Conservation (phyloP, 2,329 filamentous ascomycete genomes). For the Endocalyx cinctus region DNA sequence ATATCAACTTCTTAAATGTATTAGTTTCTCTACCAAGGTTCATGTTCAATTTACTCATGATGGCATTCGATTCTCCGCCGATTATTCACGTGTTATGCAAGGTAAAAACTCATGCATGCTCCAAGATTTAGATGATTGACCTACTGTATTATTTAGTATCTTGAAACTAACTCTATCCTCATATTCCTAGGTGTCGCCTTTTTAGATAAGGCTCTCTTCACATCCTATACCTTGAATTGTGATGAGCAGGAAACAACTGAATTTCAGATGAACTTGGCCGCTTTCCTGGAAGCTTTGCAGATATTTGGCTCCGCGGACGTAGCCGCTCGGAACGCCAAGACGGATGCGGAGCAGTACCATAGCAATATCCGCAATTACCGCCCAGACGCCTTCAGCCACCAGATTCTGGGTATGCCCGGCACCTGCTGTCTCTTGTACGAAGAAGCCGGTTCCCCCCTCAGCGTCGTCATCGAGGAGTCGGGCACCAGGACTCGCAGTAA, state of each 20-base stretch:
- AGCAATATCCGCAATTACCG: constrained; percentile 59
- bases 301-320: constrained; percentile 86
- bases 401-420: constrained; percentile 76
- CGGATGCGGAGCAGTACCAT: constrained; percentile 56
- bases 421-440: constrained; percentile 80
- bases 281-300: constrained; percentile 88
- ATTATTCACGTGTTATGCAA: constrained; percentile 89
- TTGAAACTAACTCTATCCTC: too few species aligned
- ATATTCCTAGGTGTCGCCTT: constrained; percentile 73
- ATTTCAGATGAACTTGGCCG: constrained; percentile 86
- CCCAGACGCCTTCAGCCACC: constrained; percentile 75
- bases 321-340: constrained; percentile 51
- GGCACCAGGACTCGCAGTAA: constrained; percentile 87
- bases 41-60: constrained; percentile 73
- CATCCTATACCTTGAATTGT: constrained; percentile 71
- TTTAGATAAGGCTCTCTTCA: constrained; percentile 84
- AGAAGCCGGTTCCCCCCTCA: constrained; percentile 70
- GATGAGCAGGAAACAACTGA: too few species aligned
- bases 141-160: too few species aligned
- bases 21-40: constrained; percentile 54
- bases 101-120: constrained; percentile 58
- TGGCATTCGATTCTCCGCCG: constrained; percentile 81
- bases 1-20: constrained; percentile 57
- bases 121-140: too few species aligned
- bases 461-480: constrained; percentile 79